phyloP scores from a whole-genome alignment of 495 filamentous ascomycete genomes.

The Rhypophila decipiens region DNA sequence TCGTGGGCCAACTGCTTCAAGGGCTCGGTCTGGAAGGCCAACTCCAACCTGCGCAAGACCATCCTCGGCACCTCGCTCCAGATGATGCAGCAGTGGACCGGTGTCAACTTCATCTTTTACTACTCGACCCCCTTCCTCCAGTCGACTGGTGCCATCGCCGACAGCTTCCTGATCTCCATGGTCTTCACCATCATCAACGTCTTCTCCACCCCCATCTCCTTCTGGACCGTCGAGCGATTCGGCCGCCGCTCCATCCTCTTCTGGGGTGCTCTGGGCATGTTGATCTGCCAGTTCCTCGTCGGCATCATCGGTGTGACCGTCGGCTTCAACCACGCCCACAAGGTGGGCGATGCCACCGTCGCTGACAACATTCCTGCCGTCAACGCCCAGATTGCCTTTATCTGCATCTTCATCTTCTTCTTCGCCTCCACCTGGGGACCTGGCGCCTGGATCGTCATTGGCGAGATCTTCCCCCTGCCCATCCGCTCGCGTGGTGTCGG shows the following conservation, averaged over 20 bases:
- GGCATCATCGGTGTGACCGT: constrained; percentile 65
- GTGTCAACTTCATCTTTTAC: constrained; percentile 94
- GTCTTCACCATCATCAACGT: constrained; percentile 86
- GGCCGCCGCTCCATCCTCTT: constrained; percentile 81
- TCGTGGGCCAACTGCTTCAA: constrained; percentile 61
- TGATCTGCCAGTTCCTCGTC: constrained; percentile 79
- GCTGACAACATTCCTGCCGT: constrained; percentile 55
- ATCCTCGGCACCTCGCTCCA: constrained; percentile 68
- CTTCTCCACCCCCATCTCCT: constrained; percentile 69
- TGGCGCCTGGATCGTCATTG: constrained; percentile 75
- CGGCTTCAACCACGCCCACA: constrained; percentile 35
- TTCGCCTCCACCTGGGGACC: constrained; percentile 80
- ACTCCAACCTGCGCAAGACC: constrained; percentile 63
- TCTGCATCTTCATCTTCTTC: constrained; percentile 80
- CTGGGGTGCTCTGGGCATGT: constrained; percentile 72
- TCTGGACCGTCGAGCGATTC: constrained; percentile 74
- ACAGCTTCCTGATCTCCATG: constrained; percentile 74
- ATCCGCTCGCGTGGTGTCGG: constrained; percentile 77
- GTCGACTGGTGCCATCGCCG: constrained; percentile 59
- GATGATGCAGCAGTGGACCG: constrained; percentile 73
- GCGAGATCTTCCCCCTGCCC: constrained; percentile 80
- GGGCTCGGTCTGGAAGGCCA: constrained; percentile 49
- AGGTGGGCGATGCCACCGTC: constrained; percentile 7
- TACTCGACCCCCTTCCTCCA: constrained; percentile 77
- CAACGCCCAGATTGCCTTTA: constrained; percentile 64